Conservation (phyloP, 495 filamentous ascomycete genomes). For the Aspergillus bertholletiae region DNA sequence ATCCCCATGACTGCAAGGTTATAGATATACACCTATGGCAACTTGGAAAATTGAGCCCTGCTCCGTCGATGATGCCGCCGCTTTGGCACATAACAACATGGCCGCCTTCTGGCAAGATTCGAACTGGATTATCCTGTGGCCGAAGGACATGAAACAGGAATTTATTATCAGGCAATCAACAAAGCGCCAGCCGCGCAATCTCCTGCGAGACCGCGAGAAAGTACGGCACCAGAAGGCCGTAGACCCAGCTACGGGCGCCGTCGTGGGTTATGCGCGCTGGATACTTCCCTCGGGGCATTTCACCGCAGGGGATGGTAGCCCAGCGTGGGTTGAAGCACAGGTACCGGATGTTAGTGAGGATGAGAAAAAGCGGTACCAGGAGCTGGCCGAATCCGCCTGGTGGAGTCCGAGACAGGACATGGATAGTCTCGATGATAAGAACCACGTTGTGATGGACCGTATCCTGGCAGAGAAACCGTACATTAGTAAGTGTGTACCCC, state of each 20-base stretch:
- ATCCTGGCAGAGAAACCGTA: constrained; percentile 15
- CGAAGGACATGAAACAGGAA: constrained; percentile 14
- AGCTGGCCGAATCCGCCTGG: constrained; percentile 6
- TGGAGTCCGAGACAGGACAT: constrained; percentile 15
- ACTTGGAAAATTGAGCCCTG: not conserved
- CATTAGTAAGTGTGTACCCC: constrained; percentile 14
- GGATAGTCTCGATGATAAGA: constrained; percentile 2
- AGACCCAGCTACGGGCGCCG: constrained; percentile 16
- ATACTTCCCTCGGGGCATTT: constrained; percentile 11
- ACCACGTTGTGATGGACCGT: not conserved
- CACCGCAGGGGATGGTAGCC: constrained; percentile 9
- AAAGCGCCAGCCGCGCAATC: constrained; percentile 17
- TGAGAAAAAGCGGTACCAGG: constrained; percentile 11
- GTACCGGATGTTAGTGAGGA: constrained; percentile 11
- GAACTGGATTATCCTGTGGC: constrained; percentile 22
- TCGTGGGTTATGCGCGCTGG: constrained; percentile 31
- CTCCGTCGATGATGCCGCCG: constrained; percentile 19
- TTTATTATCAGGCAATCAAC: constrained; percentile 17
- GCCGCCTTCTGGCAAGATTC: constrained; percentile 27
- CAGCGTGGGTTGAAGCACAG: constrained; percentile 5
- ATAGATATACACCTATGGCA: not conserved
- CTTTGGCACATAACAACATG: constrained; percentile 22
- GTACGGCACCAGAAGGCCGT: constrained; percentile 28
- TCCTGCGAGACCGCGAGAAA: constrained; percentile 15
- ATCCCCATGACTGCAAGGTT: too few species aligned